These are phyloP conservation scores for Microascus cirrosus DNA, from an alignment of 2,329 filamentous ascomycete genomes.

Conservation along the genomic window DNA sequence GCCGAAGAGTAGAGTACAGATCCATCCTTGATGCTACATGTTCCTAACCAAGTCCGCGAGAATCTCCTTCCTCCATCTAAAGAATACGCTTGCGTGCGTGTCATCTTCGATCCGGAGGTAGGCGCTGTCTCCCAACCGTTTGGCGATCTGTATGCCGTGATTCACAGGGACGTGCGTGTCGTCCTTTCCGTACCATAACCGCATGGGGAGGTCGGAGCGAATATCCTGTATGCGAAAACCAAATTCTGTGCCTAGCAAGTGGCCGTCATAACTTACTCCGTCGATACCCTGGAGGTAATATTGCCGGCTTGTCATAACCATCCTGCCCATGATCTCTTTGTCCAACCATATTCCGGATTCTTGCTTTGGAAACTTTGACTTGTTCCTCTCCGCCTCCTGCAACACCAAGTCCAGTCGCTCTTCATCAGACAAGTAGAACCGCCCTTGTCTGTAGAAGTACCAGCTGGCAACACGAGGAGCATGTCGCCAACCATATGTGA, in stretches of 20 bases:
- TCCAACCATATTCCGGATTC: background rate
- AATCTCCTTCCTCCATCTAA: background rate
- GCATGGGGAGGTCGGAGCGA: background rate
- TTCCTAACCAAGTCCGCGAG: background rate
- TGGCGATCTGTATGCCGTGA: background rate
- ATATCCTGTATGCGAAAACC: background rate
- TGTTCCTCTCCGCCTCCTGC: background rate
- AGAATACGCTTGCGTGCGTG: background rate
- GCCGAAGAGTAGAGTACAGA: too few relatives aligned
- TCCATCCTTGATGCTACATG: too few relatives aligned
- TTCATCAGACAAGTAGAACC: background rate
- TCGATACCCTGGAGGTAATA: background rate
- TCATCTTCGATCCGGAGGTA: background rate
- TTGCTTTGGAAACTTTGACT: background rate
- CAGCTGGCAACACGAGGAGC: background rate
- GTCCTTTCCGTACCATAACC: background rate
- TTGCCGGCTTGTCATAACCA: background rate
- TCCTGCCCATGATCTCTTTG: background rate
- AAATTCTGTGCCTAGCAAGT: background rate
- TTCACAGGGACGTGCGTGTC: background rate
- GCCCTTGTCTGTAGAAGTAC: background rate
- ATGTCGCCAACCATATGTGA: background rate
- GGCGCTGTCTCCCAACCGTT: background rate
- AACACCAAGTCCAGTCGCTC: background rate
- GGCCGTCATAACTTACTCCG: background rate